Evolutionary conservation across 2,329 filamentous ascomycete species (phyloP), one percentile per base, ranked within the genome.

Genomic region (Arthroderma sp.): DNA sequence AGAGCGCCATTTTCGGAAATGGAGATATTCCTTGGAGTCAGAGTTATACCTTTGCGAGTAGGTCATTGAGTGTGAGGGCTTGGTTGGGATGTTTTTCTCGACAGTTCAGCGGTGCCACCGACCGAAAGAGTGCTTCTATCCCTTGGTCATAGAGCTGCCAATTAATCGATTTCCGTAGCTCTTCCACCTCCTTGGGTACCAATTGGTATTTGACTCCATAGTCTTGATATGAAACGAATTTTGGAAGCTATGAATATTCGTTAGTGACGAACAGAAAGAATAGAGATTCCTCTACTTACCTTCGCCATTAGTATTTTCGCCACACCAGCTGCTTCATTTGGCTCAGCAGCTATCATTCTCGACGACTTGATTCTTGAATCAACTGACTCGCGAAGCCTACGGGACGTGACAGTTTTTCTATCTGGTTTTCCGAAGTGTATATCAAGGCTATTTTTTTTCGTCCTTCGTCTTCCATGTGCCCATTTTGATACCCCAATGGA

Each of bases 171-270:
- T 79, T 75, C 50, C 83, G 78, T 10, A 81, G 73, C 28, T 80
- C 72, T 31, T 80, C 77, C 32, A 93, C 68, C 50, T 94, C 85
- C 51, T 83, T 79, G 39, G 83, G 78, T 70, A 95, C 83, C 52
- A 86, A 72, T 53, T 93, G 85, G 61, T 91, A 94, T 58, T 89
- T 89, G 42, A 83, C 83, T 32, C 85, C 84, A 60, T 94, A 98
- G 54, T 94, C 85, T 64, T 94, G 84, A 59, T 98, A 98, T 41
- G 82, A 72, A 57, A 84, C 83, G 64, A 96, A 91, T 0, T 80
- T 78, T 48, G 77, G 75, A 66, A 93, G 81, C 85, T 94, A 50
- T 9, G 15, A 9, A 55, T 53, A 49, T 67, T 77, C 57, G 60
- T 69, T 22, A 22, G 15, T 22, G 15, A 22, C 15, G 15, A 22